A percentile compares a stretch with the other conserved stretches of the same genome.
Conservation (phyloP, 768 basidiomycete genomes). For the Mycena polygramma region DNA sequence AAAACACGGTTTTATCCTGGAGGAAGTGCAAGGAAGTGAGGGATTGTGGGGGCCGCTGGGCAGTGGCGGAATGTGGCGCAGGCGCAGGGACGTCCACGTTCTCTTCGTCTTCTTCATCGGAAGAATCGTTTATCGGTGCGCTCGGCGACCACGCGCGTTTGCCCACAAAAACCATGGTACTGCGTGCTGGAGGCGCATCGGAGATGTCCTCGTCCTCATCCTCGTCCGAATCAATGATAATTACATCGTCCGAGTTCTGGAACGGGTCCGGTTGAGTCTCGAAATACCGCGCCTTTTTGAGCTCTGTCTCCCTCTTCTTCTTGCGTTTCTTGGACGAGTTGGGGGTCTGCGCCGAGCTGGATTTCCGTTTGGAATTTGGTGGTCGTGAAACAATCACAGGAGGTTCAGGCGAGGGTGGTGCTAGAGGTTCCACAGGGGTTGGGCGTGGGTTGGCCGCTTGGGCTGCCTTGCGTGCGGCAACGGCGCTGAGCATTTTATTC, state of each 20-base stretch:
- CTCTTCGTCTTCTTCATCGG: constrained; percentile 57
- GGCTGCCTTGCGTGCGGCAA: constrained; percentile 79
- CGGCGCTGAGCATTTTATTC: constrained; percentile 72
- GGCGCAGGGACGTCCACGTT: constrained; percentile 38
- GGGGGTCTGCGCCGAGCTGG: constrained; percentile 42
- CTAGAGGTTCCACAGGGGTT: constrained; percentile 34
- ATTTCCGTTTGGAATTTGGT: constrained; percentile 61
- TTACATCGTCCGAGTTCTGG: constrained; percentile 52
- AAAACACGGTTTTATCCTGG: constrained; percentile 59
- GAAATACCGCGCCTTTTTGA: constrained; percentile 52
- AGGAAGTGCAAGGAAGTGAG: constrained; percentile 68
- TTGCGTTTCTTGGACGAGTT: constrained; percentile 41
- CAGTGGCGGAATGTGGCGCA: constrained; percentile 31
- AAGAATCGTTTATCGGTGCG: constrained; percentile 60
- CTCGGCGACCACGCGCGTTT: constrained; percentile 74
- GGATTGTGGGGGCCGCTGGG: constrained; percentile 33
- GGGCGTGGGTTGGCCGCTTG: constrained; percentile 45
- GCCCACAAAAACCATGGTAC: constrained; percentile 24
- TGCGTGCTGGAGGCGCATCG: constrained; percentile 38
- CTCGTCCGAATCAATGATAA: constrained; percentile 53
- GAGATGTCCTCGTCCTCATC: constrained; percentile 43
- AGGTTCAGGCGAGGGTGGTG: constrained; percentile 32
- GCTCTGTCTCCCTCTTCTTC: constrained; percentile 48
- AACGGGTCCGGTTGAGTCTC: constrained; percentile 47
- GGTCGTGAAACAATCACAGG: constrained; percentile 39